Evolutionary conservation across 768 basidiomycete genomes (phyloP).

Genomic region (Termitomyces sp.): DNA sequence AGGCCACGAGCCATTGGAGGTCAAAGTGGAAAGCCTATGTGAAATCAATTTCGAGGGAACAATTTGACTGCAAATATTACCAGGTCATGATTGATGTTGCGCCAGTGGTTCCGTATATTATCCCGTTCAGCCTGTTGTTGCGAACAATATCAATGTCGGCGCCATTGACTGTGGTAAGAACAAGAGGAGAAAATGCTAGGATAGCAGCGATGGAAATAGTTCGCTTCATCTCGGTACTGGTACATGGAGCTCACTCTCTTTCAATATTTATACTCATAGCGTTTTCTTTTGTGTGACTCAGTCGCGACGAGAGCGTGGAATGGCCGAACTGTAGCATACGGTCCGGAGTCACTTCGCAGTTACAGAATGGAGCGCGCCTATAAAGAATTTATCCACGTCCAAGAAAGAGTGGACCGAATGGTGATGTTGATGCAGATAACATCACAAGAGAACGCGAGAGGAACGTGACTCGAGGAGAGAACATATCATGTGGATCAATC

Average conservation of each 20-base stretch:
- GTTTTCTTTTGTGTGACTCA: not conserved
- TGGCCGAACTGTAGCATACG: not conserved
- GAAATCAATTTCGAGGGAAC: not conserved
- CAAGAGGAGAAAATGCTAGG: not conserved
- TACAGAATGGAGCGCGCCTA: not conserved
- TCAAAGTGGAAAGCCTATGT: slow-evolving; percentile 44
- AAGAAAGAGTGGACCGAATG: too few species aligned
- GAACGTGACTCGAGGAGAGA: not conserved
- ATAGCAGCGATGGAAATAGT: not conserved
- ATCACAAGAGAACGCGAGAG: not conserved
- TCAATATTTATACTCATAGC: slow-evolving; percentile 8
- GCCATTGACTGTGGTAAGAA: not conserved
- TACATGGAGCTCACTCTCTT: not conserved
- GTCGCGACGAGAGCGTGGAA: not conserved
- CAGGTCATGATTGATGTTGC: slow-evolving; percentile 39
- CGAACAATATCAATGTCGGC: slow-evolving; percentile 28
- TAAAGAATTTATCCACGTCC: not conserved
- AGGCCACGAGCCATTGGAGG: slow-evolving; percentile 51
- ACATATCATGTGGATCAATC: not conserved
- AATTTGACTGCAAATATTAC: slow-evolving; percentile 18
- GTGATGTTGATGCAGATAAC: not conserved
- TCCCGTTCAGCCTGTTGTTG: slow-evolving; percentile 33
- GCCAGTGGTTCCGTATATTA: slow-evolving; percentile 37
- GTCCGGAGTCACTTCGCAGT: slow-evolving; percentile 2
- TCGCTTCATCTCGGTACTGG: slow-evolving; percentile 5